Evolutionary conservation across 768 basidiomycete species (phyloP).

Genomic region (Lentinula aciculospora): DNA sequence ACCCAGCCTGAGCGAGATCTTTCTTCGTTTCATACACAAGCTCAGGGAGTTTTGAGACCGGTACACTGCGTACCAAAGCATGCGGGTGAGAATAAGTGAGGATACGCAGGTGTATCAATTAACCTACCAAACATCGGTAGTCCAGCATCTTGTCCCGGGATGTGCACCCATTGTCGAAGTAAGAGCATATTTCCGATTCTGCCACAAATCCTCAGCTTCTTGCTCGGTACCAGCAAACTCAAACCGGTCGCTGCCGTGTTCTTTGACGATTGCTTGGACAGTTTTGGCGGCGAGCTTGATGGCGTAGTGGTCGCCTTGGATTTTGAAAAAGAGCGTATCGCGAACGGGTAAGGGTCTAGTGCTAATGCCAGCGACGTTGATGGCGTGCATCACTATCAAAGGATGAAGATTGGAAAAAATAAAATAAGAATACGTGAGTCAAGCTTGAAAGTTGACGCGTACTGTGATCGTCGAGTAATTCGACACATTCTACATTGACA

Average conservation of each 20-base stretch:
- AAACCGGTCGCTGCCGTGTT: constrained; percentile 64
- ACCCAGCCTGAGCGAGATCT: constrained; percentile 56
- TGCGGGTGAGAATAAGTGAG: not conserved
- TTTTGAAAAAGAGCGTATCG: constrained; percentile 88
- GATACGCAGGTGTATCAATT: not conserved
- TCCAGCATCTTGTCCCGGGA: constrained; percentile 70
- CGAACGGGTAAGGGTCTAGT: constrained; percentile 58
- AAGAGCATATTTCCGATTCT: constrained; percentile 80
- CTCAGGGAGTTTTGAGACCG: constrained; percentile 63
- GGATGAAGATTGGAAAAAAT: not conserved
- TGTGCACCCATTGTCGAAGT: constrained; percentile 47
- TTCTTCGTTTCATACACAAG: constrained; percentile 74
- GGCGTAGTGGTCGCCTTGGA: constrained; percentile 68
- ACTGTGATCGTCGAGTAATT: constrained; percentile 78
- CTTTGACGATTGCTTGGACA: constrained; percentile 57
- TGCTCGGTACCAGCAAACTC: constrained; percentile 69
- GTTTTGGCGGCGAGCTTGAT: constrained; percentile 53
- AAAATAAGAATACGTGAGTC: not conserved
- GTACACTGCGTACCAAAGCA: constrained; percentile 40
- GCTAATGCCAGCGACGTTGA: constrained; percentile 61
- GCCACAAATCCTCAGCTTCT: constrained; percentile 77
- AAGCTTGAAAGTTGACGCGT: constrained; percentile 1
- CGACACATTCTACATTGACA: constrained; percentile 65
- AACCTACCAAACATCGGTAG: constrained; percentile 83
- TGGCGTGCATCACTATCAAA: constrained; percentile 67